Conservation (phyloP, 768 basidiomycete species). For the Pluteus cervinus region DNA sequence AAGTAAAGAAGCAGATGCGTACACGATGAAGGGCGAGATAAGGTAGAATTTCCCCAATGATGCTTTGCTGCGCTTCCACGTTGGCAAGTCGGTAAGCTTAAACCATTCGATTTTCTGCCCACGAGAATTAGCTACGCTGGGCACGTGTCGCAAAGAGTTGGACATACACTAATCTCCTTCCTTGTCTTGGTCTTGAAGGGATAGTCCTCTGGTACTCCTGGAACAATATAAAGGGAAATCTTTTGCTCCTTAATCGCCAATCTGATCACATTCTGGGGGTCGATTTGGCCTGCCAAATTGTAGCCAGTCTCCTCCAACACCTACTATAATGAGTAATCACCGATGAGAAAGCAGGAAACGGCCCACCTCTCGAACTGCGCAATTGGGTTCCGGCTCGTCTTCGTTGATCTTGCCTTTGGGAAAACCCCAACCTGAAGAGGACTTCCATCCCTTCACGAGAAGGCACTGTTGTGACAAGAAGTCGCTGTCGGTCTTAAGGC, state of each 20-base stretch:
- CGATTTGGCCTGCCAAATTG: conserved; percentile 66
- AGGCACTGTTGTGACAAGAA: conserved; percentile 57
- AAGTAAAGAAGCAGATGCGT: conserved; percentile 16
- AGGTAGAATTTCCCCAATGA: conserved; percentile 84
- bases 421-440: conserved; percentile 97
- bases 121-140: neutral
- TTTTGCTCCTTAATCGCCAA: conserved; percentile 86
- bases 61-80: conserved; percentile 78
- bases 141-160: neutral
- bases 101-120: conserved; percentile 96
- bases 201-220: conserved; percentile 82
- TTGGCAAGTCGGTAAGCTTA: conserved; percentile 79
- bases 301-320: conserved; percentile 97
- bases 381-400: conserved; percentile 74
- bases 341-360: neutral
- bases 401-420: conserved; percentile 99
- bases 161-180: conserved; percentile 93
- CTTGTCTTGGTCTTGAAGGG: conserved; percentile 90
- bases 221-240: conserved; percentile 87
- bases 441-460: conserved; percentile 98
- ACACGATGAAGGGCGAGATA: conserved; percentile 92
- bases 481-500: neutral
- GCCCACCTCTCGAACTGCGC: conserved; percentile 88
- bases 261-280: conserved; percentile 68
- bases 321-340: conserved; percentile 33